A percentile compares a stretch with the other conserved stretches of the same genome.
These are phyloP conservation scores for Aspergillus sclerotiicarbonarius DNA, from an alignment of 495 filamentous ascomycete genomes.

Conservation along the genomic window DNA sequence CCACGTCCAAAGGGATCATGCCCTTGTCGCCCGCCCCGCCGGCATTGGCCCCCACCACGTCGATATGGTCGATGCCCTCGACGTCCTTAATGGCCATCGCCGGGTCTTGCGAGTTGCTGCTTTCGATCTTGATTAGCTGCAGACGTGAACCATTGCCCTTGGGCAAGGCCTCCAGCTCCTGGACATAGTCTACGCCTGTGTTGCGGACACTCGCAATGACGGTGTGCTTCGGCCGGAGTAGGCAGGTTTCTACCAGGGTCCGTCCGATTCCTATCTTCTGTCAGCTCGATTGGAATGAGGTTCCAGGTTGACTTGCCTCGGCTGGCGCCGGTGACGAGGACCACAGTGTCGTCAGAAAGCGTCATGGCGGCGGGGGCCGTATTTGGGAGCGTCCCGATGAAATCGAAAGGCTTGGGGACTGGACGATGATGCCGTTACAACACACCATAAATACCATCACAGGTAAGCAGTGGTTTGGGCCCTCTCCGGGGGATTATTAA, in stretches of 20 bases:
- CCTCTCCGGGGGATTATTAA: no score
- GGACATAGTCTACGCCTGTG: slow-evolving; percentile 12
- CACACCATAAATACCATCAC: no score
- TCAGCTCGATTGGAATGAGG: background rate
- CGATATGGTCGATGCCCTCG: background rate
- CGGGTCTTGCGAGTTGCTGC: background rate
- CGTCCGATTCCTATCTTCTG: slow-evolving; percentile 43
- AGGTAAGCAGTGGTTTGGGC: no score
- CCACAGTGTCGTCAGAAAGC: background rate
- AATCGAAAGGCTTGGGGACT: no score
- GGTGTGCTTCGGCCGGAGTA: slow-evolving; percentile 38
- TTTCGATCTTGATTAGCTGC: slow-evolving; percentile 3
- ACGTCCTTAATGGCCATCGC: background rate
- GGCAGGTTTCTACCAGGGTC: slow-evolving; percentile 34
- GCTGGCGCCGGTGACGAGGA: background rate
- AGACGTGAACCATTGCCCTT: slow-evolving; percentile 8
- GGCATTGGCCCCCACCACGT: slow-evolving; percentile 4
- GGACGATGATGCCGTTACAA: no score
- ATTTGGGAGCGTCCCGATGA: no score
- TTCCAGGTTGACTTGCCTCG: background rate
- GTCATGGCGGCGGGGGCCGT: no score
- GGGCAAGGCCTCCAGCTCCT: slow-evolving; percentile 23
- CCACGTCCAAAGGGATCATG: background rate
- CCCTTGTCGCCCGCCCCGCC: background rate
- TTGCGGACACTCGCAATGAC: slow-evolving; percentile 47